These are phyloP conservation scores for Penicillium ucsense DNA, from an alignment of 495 filamentous ascomycete genomes.

Conservation along the genomic window DNA sequence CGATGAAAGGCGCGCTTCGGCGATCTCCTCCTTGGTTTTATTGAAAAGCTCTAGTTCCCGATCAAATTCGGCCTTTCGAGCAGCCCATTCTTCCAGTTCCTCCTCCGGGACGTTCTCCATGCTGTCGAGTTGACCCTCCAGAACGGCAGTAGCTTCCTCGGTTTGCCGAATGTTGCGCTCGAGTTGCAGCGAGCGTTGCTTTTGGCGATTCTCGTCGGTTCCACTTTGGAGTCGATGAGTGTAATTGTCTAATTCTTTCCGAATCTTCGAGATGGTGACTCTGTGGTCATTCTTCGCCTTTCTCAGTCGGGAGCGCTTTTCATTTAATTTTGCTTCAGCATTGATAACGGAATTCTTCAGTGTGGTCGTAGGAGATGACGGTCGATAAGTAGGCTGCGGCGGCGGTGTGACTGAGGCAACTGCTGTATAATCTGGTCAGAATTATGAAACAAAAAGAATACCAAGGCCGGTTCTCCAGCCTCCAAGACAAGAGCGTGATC, in stretches of 20 bases:
- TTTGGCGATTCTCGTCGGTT: constrained; percentile 71
- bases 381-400: constrained; percentile 55
- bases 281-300: constrained; percentile 73
- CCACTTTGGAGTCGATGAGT: constrained; percentile 59
- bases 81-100: constrained; percentile 49
- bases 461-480: neutral
- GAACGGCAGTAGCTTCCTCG: constrained; percentile 56
- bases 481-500: neutral
- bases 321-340: constrained; percentile 66
- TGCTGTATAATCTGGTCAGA: constrained; percentile 11
- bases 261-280: constrained; percentile 53
- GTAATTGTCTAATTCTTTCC: constrained; percentile 73
- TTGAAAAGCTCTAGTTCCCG: constrained; percentile 55
- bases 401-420: constrained; percentile 34
- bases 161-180: constrained; percentile 76
- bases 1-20: constrained; percentile 50
- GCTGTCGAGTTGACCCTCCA: constrained; percentile 56
- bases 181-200: constrained; percentile 67
- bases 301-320: constrained; percentile 66
- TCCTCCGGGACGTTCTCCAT: constrained; percentile 60
- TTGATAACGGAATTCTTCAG: constrained; percentile 78
- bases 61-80: constrained; percentile 52
- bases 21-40: constrained; percentile 46
- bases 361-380: constrained; percentile 82
- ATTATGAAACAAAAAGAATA: neutral